Base-by-base conservation (phyloP, 2,329 filamentous ascomycete genomes). In the Magnaporthiopsis poae region DNA sequence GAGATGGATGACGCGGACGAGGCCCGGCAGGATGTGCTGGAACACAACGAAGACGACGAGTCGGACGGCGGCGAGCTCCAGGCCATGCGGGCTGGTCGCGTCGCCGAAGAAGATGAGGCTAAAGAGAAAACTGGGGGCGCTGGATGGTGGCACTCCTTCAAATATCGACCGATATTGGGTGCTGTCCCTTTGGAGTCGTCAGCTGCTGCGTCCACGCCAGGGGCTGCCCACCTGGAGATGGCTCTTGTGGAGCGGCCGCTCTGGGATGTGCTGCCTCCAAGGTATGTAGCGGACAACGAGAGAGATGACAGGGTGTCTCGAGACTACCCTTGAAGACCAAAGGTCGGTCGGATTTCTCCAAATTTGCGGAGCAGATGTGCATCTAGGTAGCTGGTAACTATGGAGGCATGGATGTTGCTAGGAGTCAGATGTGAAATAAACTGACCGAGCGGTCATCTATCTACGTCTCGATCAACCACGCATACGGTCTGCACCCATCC, bases 101-200 rank as follows among this genome's bases (percentile, higher is more conserved):
- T 75, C 12, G 75, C 77, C 31, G 65, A 72, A 72, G 68, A 78
- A 29, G 63, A 64, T 7, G 46, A 31, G 25, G 46, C 63, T 21
- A 64, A 59, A 31, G 31, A 31, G 11, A 59, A 52, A 25, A 33
- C 63, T 2, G 46, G 36, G 25, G 31, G 39, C 52, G 36, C 27
- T 27, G 63, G 76, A 69, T 84, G 80, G 79, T 98, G 92, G 91
- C 86, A 88, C 74, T 96, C 93, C 5, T 92, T 90, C 82, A 96
- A 96, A 77, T 99, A 98, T 78, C 85, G 93, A 67, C 91, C 93
- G n/a, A 92, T 99, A 71, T 81, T 99, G 68, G 95, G 93, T 66
- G 78, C 88, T 56, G 82, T 86, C 52, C 80, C 81, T 61, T 76
- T 83, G 69, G 73, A 69, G 35, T 18, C 56, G 29, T 64, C 46